Conservation (phyloP, 345 rosid genomes). For the Reutealis trisperma region DNA sequence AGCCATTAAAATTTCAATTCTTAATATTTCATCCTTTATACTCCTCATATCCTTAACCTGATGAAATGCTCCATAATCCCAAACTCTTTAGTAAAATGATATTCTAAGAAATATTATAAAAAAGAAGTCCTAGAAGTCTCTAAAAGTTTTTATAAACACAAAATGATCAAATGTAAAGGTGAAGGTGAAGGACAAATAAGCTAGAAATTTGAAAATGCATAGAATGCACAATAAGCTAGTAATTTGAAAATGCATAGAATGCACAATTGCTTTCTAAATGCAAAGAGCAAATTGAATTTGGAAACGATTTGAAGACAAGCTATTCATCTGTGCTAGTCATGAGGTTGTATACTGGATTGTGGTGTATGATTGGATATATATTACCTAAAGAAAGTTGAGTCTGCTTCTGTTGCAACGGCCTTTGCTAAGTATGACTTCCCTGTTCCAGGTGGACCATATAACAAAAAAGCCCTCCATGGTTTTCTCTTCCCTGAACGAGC, state of each 20-base stretch:
- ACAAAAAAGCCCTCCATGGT: constrained; percentile 86
- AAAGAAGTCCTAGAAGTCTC: background rate
- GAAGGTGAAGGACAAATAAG: background rate
- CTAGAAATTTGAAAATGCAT: background rate
- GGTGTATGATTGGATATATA: background rate
- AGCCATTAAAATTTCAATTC: background rate
- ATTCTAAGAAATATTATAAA: background rate
- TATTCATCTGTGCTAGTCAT: background rate
- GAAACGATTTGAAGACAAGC: background rate
- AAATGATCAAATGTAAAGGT: background rate
- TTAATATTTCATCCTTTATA: background rate
- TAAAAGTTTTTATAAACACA: background rate
- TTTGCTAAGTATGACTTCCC: constrained; percentile 91
- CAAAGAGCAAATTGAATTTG: background rate
- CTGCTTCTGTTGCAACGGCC: constrained; percentile 95
- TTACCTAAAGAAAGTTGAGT: constrained; percentile 90
- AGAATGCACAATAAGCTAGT: background rate
- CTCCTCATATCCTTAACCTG: background rate
- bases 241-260: background rate
- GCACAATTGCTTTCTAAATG: background rate
- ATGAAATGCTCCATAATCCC: background rate
- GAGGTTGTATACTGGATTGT: background rate
- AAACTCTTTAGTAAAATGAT: background rate
- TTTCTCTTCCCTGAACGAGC: constrained; percentile 64
- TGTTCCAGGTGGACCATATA: constrained; percentile 93